Evolutionary conservation across 2,329 filamentous ascomycete species (phyloP).

Genomic region (Phialocephala sp.): DNA sequence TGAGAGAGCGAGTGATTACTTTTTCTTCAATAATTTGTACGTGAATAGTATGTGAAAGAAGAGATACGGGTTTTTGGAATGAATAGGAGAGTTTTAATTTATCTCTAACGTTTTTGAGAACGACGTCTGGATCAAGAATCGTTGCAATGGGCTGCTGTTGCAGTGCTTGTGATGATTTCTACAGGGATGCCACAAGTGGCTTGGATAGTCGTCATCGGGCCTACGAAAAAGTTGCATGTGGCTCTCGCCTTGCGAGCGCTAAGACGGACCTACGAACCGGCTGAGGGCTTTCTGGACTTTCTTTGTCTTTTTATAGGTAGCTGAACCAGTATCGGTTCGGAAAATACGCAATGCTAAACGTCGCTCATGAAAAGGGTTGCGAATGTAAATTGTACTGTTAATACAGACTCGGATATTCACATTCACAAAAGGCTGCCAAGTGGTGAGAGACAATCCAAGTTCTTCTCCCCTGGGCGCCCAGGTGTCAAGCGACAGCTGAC

Average conservation of each 20-base stretch:
- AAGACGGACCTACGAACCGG: not conserved
- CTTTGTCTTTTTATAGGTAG: not conserved
- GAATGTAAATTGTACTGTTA: not conserved
- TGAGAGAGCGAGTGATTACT: not conserved
- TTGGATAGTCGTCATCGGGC: constrained; percentile 9
- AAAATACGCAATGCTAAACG: not conserved
- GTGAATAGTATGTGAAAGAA: constrained; percentile 1
- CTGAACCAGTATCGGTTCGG: not conserved
- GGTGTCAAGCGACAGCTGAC: constrained; percentile 4
- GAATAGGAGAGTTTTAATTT: not conserved
- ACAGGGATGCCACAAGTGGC: constrained; percentile 9
- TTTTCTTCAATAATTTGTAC: not conserved
- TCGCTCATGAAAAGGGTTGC: not conserved
- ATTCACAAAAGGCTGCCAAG: constrained; percentile 6
- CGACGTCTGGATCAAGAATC: no score
- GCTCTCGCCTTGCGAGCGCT: constrained; percentile 3
- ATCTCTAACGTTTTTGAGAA: not conserved
- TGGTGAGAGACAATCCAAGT: not conserved
- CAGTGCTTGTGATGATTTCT: constrained; percentile 6
- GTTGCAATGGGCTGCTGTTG: no score
- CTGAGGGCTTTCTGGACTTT: not conserved
- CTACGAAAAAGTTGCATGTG: not conserved
- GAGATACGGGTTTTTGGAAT: not conserved
- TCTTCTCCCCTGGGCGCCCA: constrained; percentile 10
- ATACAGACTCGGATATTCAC: not conserved